These are phyloP conservation scores for Lunasporangiospora selenospora DNA, from an alignment of 192 early-diverging fungal genomes.

Conservation along the genomic window DNA sequence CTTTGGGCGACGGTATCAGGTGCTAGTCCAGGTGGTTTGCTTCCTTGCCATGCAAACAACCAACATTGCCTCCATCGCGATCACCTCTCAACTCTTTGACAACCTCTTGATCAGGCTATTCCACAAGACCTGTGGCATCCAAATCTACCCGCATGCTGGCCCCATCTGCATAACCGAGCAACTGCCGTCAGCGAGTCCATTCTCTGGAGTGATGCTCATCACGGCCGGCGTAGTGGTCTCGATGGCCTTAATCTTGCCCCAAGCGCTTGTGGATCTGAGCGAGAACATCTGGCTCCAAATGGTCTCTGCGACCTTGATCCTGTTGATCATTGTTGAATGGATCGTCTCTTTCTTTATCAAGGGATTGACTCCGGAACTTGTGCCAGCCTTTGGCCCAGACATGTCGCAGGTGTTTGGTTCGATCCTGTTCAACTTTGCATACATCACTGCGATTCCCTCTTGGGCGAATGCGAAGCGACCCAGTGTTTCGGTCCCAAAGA, in stretches of 20 bases:
- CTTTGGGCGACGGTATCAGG: too few relatives aligned
- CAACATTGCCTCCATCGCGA: slow-evolving; percentile 69
- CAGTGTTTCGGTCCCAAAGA: slow-evolving; percentile 64
- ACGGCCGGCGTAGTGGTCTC: slow-evolving; percentile 13
- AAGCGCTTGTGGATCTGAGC: slow-evolving; percentile 65
- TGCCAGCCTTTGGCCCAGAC: slow-evolving; percentile 63
- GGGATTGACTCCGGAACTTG: slow-evolving; percentile 50
- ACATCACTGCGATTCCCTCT: slow-evolving; percentile 65
- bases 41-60: slow-evolving; percentile 67
- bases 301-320: slow-evolving; percentile 57
- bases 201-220: slow-evolving; percentile 23
- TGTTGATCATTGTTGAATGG: slow-evolving; percentile 63
- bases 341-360: slow-evolving; percentile 59
- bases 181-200: slow-evolving; percentile 19
- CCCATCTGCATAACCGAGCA: slow-evolving; percentile 4
- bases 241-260: slow-evolving; percentile 60
- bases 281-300: slow-evolving; percentile 76
- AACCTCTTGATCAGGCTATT: slow-evolving; percentile 57
- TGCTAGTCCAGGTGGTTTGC: slow-evolving; percentile 63
- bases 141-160: slow-evolving; percentile 1
- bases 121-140: slow-evolving; percentile 66
- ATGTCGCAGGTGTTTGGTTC: slow-evolving; percentile 62
- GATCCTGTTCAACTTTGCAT: slow-evolving; percentile 75
- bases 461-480: slow-evolving; percentile 56
- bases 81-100: slow-evolving; percentile 70